Evolutionary conservation across 148 eudicot species (phyloP).

Genomic region (Pouteria glomerata): DNA sequence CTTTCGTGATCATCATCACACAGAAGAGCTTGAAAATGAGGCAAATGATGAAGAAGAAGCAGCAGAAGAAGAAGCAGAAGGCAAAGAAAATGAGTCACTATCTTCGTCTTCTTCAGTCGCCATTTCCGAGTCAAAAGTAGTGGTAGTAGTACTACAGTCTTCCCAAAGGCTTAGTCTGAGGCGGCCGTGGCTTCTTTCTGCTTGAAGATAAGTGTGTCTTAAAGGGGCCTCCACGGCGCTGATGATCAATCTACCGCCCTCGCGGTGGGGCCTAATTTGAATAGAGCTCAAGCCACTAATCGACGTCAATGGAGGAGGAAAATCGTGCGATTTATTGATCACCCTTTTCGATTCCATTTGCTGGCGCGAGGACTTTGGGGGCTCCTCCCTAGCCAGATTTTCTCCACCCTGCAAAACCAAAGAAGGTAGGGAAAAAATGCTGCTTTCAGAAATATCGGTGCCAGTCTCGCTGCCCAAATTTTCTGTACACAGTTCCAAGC

Average conservation of each 20-base stretch:
- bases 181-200: conserved; percentile 62
- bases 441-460: conserved; percentile 17
- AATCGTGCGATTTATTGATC: conserved; percentile 5
- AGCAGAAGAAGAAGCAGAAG: no score
- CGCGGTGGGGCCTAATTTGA: conserved; percentile 36
- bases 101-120: not conserved
- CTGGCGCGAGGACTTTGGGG: conserved; percentile 6
- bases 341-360: not conserved
- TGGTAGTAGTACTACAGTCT: not conserved
- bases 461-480: conserved; percentile 36
- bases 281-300: conserved; percentile 40
- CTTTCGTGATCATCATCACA: not conserved
- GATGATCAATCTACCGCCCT: conserved; percentile 68
- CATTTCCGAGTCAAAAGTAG: not conserved
- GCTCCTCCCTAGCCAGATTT: not conserved
- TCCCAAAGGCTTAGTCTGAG: conserved; percentile 33
- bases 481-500: conserved; percentile 36
- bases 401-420: not conserved
- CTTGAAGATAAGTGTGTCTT: conserved; percentile 30
- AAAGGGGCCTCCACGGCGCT: conserved; percentile 44
- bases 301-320: conserved; percentile 74
- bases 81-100: not conserved
- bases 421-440: conserved; percentile 18
- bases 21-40: no score
- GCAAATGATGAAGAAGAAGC: no score